Evolutionary conservation across 75 land plant genomes (phyloP).

Genomic region (Cryptomeria japonica): DNA sequence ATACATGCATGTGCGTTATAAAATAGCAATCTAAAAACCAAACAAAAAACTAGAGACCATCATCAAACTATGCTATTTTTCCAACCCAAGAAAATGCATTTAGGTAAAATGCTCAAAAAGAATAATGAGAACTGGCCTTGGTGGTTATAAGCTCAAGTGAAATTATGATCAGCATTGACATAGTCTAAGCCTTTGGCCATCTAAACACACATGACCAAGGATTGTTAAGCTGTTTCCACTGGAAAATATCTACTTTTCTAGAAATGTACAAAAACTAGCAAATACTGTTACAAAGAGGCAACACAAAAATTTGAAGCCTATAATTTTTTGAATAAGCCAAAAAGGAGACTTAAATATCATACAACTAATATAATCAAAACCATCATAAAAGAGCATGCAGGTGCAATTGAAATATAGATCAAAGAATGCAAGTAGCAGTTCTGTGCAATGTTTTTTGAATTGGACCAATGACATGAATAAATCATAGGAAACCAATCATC

Average conservation of each 20-base stretch:
- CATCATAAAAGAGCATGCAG: not conserved
- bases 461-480: not conserved
- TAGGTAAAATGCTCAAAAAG: not conserved
- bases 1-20: not conserved
- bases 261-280: not conserved
- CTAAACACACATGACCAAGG: not conserved
- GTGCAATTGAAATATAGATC: not conserved
- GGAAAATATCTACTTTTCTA: not conserved
- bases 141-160: not conserved
- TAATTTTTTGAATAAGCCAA: too few species aligned
- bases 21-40: not conserved
- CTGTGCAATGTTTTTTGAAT: not conserved
- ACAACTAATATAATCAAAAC: not conserved
- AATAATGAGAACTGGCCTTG: not conserved
- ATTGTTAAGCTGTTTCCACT: not conserved
- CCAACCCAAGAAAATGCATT: not conserved
- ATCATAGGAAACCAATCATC: not conserved
- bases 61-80: not conserved
- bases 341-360: not conserved
- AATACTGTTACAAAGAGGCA: not conserved
- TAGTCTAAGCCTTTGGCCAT: not conserved
- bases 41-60: not conserved
- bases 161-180: not conserved
- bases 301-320: not conserved
- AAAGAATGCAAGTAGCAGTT: not conserved